Evolutionary conservation across 2,329 filamentous ascomycete genomes (phyloP), one percentile per base, ranked within the genome.

Genomic region (Pyricularia sp.): DNA sequence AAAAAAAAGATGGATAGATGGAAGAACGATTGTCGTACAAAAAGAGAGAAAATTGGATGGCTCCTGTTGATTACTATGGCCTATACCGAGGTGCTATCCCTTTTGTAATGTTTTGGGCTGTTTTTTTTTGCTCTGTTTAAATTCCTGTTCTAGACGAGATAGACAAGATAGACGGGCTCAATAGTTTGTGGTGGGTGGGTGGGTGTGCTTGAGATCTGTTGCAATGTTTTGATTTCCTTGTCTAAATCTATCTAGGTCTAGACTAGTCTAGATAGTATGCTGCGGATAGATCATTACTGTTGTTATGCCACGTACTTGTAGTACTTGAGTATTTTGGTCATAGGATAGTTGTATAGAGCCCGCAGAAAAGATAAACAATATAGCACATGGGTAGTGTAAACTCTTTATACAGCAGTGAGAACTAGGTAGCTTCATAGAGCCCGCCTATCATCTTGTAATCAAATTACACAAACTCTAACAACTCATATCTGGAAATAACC

Each of bases 401-500:
- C 42, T 5, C 17, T 55, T 55, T n/a, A 55, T 55, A n/a, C 6
- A 55, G 20, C 42, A 55, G 2, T n/a, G n/a, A 55, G 42, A n/a
- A 55, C 42, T 5, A 55, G 20, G 1, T 64, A 55, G 20, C 1
- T 64, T 7, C 20, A 61, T n/a, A 14, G 4, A 4, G 14, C 59
- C 2, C 3, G 36, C 3, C 2, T n/a, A 4, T 55, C n/a, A n/a
- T 55, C n/a, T 55, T n/a, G 42, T 14, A 12, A 4, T 12, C 12
- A 17, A 1, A 5, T 61, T 61, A 14, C 58, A 61, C 20, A 12
- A 17, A 26, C 14, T 26, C 0, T 2, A 26, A 25, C 4, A 1
- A 11, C 1, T 58, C 59, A 66, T 20, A 69, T n/a, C 64, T 70
- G 76, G 66, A 77, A 77, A 64, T 74, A 73, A 2, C 76, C 76